Evolutionary conservation across 768 basidiomycete genomes (phyloP).

Genomic region (Lactarius vividus): DNA sequence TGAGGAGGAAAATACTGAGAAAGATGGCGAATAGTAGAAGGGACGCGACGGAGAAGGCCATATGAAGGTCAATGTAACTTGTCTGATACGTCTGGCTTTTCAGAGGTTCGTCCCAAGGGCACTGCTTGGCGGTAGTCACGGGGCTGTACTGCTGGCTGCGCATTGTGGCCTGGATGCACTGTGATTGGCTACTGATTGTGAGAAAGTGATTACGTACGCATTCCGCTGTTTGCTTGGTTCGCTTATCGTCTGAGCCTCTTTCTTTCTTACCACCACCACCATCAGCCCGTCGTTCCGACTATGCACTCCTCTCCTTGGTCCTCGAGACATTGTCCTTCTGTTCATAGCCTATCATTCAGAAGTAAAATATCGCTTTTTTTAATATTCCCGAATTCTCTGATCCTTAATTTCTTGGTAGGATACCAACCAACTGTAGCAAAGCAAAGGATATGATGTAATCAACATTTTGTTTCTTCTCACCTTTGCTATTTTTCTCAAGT

Average conservation of each 20-base stretch:
- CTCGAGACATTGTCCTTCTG: not conserved
- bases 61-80: constrained; percentile 18
- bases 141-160: not conserved
- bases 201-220: constrained; percentile 14
- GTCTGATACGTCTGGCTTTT: constrained; percentile 17
- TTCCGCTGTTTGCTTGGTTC: constrained; percentile 2
- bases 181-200: constrained; percentile 1
- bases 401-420: not conserved
- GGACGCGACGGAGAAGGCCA: constrained; percentile 36
- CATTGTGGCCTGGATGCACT: not conserved
- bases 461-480: not conserved
- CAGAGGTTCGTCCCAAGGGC: not conserved
- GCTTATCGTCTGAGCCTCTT: not conserved
- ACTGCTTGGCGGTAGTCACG: not conserved
- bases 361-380: not conserved
- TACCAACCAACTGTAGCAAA: not conserved
- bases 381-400: not conserved
- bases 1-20: constrained; percentile 56
- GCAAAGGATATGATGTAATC: not conserved
- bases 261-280: constrained; percentile 16
- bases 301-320: not conserved
- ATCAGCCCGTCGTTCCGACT: not conserved
- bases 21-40: constrained; percentile 49
- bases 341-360: not conserved
- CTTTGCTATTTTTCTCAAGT: not conserved